Conservation (phyloP, 2,329 filamentous ascomycete species). For the Colletotrichum cordylinicola region DNA sequence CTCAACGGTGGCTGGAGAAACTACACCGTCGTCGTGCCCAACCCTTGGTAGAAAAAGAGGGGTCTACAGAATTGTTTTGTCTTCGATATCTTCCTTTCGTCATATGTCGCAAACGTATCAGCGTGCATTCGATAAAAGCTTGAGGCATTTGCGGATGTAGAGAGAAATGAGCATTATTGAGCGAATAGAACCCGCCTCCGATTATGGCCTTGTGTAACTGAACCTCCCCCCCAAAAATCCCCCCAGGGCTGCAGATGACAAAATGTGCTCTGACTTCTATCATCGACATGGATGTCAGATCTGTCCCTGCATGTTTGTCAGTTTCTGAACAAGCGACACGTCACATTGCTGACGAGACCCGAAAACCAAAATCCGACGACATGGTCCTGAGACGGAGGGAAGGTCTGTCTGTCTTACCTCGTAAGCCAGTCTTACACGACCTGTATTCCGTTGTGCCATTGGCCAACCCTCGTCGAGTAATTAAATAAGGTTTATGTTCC, state of each 20-base stretch:
- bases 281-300: not conserved
- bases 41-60: not conserved
- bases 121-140: not conserved
- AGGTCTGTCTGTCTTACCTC: not conserved
- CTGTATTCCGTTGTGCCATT: not conserved
- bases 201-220: not conserved
- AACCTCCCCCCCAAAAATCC: not conserved
- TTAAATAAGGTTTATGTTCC: not conserved
- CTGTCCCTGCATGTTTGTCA: not conserved
- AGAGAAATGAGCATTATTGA: not conserved
- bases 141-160: not conserved
- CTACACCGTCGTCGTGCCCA: conserved; percentile 13
- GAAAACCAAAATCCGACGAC: not conserved
- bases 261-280: not conserved
- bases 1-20: conserved; percentile 28
- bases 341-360: not conserved
- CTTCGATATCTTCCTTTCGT: not conserved
- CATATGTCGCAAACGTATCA: not conserved
- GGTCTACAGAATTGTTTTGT: not conserved
- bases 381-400: not conserved
- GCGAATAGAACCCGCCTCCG: not conserved
- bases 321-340: not conserved
- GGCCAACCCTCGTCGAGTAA: not conserved
- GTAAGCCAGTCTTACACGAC: not conserved
- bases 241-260: not conserved